phyloP scores from a whole-genome alignment of 2,329 filamentous ascomycete genomes.

The Phialocephala sp. region DNA sequence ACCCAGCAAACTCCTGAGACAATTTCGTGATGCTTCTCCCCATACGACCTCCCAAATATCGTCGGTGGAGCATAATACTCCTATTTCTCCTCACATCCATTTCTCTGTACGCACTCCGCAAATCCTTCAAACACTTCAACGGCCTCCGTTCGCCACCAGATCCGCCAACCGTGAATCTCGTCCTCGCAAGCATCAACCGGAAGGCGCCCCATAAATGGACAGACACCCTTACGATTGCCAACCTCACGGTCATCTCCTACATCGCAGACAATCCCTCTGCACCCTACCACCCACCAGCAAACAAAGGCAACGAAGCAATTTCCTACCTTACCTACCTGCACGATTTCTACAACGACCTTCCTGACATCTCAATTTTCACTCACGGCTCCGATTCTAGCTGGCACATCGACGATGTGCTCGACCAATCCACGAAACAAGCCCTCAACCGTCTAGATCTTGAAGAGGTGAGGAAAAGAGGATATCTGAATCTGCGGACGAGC shows the following conservation, averaged over 20 bases:
- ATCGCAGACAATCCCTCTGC: conserved; percentile 56
- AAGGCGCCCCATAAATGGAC: conserved; percentile 20
- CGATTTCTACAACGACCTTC: conserved; percentile 63
- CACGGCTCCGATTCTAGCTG: conserved; percentile 59
- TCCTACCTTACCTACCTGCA: conserved; percentile 67
- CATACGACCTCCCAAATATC: not conserved
- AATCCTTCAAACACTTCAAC: not conserved
- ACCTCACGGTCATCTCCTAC: conserved; percentile 48
- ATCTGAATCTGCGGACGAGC: conserved; percentile 60
- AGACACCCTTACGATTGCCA: conserved; percentile 11
- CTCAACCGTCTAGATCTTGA: conserved; percentile 44
- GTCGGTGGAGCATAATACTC: not conserved
- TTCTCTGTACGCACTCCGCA: not conserved
- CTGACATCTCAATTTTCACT: conserved; percentile 65
- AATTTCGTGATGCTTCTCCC: not conserved
- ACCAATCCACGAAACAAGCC: conserved; percentile 40
- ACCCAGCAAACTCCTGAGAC: not conserved
- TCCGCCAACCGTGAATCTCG: conserved; percentile 23
- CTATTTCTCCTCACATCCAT: conserved; percentile 3
- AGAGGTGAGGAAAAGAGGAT: conserved; percentile 53
- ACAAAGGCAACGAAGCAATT: conserved; percentile 68
- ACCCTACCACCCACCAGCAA: conserved; percentile 55
- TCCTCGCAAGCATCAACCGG: conserved; percentile 17
- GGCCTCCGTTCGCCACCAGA: not conserved
- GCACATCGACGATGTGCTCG: conserved; percentile 47